phyloP scores from a whole-genome alignment of 2,329 filamentous ascomycete species.

The Trichoderma lentiforme region DNA sequence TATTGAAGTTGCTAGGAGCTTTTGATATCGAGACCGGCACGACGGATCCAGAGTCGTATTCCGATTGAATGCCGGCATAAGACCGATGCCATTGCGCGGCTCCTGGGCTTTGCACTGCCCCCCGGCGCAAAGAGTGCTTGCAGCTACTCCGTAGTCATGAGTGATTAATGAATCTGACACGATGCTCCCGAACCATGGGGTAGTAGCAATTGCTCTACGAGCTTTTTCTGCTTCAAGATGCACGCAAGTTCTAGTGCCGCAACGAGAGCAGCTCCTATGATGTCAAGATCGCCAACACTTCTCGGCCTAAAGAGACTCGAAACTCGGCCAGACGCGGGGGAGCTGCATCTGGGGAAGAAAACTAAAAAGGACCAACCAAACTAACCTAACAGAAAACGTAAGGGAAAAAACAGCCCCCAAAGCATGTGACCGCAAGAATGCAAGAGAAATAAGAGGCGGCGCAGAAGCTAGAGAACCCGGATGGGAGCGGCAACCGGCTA shows the following conservation, averaged over 20 bases:
- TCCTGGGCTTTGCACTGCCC: neutral
- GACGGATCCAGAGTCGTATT: conserved; percentile 4
- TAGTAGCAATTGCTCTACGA: neutral
- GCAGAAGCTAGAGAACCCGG: neutral
- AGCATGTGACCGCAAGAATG: neutral
- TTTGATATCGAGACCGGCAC: neutral
- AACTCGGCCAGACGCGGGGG: neutral
- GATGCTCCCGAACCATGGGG: neutral
- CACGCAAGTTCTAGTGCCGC: too few species aligned
- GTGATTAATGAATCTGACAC: neutral
- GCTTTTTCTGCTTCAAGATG: neutral
- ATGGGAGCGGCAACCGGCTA: neutral
- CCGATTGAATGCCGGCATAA: conserved; percentile 15
- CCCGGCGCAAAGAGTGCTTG: neutral
- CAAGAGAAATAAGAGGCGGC: neutral
- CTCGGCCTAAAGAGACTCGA: neutral
- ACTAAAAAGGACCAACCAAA: neutral
- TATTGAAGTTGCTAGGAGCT: neutral
- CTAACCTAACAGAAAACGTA: neutral
- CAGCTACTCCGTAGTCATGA: neutral
- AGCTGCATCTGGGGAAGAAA: neutral
- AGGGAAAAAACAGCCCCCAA: neutral
- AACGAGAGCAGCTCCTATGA: neutral
- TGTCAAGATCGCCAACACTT: neutral
- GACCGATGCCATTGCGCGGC: neutral